Base-by-base conservation (phyloP, 371 early-diverging fungal genomes). In the Encephalitozoon hellem region DNA sequence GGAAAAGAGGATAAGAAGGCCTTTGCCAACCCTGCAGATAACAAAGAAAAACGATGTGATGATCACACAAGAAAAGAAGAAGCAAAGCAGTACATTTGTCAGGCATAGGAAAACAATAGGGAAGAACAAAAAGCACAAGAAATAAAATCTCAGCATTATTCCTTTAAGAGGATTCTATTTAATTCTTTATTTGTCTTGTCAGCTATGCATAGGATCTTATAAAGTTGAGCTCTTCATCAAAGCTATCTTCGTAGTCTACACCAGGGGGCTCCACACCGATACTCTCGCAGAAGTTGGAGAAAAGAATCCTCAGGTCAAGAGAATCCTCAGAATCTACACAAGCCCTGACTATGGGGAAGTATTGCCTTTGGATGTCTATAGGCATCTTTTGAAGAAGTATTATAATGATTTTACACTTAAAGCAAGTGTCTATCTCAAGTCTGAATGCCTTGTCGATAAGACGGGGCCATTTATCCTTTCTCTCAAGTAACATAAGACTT, bases 271-370 rank as follows among this genome's bases (percentile, higher is more conserved):
- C 63, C 0, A 39, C 21, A 4, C 71, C 71, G 9, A 71, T 71
- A 12, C 53, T 52, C 43, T 71, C 71, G 30, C 71, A 71, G n/a
- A 71, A 32, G 41, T 71, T 71, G 26, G 63, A 55, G 9, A 71
- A 30, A 32, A 71, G 32, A 43, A 28, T 55, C 5, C 32, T 38
- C 0, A 71, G 54, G 42, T 71, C 71, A 28, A 55, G 28, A 18
- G 42, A 23, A n/a, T 59, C 63, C 23, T 59, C 41, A 15, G 30
- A 0, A 12, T 12, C 12, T 23, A 47, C 8, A 21, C 21, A 47
- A 8, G n/a, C 49, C 15, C 49, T 47, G 8, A 47, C 2, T 47
- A 21, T 15, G 8, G 49, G 21, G 49, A 47, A 1, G 8, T 47
- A 47, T 47, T 47, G 49, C 18, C 49, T 47, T 47, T 47, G 49